Conservation (phyloP, 371 early-diverging fungal genomes). For the Mortierella sp. region DNA sequence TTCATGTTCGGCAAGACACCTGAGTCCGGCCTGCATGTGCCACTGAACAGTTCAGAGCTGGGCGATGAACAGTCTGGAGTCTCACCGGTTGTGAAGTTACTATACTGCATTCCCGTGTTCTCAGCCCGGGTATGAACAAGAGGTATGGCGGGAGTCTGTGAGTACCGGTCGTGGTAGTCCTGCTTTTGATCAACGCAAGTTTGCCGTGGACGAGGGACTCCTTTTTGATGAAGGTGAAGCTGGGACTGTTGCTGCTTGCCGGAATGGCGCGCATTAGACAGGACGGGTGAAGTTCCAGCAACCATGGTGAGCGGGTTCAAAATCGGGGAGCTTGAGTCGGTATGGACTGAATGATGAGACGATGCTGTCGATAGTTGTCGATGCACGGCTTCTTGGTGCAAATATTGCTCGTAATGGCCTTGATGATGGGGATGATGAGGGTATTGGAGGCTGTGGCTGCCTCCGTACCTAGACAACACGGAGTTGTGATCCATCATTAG, state of each 20-base stretch:
- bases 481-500: too few relatives aligned
- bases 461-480: too few relatives aligned
- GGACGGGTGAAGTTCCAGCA: not conserved
- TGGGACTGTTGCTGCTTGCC: conserved; percentile 11
- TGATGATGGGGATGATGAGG: too few relatives aligned
- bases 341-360: not conserved
- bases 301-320: not conserved
- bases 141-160: not conserved
- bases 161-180: conserved; percentile 14
- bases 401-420: too few relatives aligned
- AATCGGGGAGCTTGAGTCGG: conserved; percentile 5
- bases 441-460: too few relatives aligned
- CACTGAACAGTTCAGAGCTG: not conserved
- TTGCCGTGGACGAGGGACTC: too few relatives aligned
- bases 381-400: not conserved
- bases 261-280: not conserved
- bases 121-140: not conserved
- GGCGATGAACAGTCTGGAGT: not conserved
- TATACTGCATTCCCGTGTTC: conserved; percentile 19
- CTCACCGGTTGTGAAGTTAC: conserved; percentile 5
- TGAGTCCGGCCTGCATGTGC: conserved; percentile 20
- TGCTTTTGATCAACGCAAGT: not conserved
- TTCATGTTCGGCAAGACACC: conserved; percentile 24
- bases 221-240: conserved; percentile 1
- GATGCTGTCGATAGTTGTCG: not conserved